These are phyloP conservation scores for Cornus kousa DNA, from an alignment of 148 eudicot species.

Conservation along the genomic window DNA sequence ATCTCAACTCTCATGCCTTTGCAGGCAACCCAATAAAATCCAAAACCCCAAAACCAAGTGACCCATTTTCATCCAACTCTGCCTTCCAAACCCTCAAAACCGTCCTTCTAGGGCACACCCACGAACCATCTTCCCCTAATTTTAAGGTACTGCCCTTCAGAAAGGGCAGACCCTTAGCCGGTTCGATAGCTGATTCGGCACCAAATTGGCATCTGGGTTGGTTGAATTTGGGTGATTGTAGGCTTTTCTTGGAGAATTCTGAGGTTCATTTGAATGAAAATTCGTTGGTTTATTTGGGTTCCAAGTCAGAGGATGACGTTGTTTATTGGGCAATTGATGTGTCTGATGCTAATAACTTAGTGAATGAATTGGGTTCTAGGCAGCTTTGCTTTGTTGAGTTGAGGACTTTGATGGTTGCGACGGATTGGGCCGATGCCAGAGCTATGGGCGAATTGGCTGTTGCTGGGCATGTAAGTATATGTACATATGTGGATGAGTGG, in stretches of 20 bases:
- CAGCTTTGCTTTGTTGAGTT: slow-evolving; percentile 74
- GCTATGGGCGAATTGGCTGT: slow-evolving; percentile 84
- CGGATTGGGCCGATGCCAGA: slow-evolving; percentile 79
- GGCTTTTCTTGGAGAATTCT: slow-evolving; percentile 41
- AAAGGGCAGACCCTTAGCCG: slow-evolving; percentile 76
- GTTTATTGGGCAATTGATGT: slow-evolving; percentile 84
- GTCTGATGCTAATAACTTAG: slow-evolving; percentile 48
- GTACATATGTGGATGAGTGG: not conserved
- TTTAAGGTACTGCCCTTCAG: slow-evolving; percentile 75
- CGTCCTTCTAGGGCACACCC: slow-evolving; percentile 36
- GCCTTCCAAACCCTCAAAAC: slow-evolving; percentile 61
- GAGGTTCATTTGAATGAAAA: slow-evolving; percentile 56
- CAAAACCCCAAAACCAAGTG: slow-evolving; percentile 61
- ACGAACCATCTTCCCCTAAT: slow-evolving; percentile 43
- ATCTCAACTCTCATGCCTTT: slow-evolving; percentile 61
- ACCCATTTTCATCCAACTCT: slow-evolving; percentile 54
- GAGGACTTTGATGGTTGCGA: slow-evolving; percentile 96
- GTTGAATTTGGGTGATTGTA: slow-evolving; percentile 69
- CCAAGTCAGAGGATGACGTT: slow-evolving; percentile 45
- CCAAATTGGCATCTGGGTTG: slow-evolving; percentile 89
- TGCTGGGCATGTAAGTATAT: slow-evolving; percentile 82
- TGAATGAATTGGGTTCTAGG: slow-evolving; percentile 52
- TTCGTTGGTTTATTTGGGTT: slow-evolving; percentile 75
- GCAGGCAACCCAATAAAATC: slow-evolving; percentile 68
- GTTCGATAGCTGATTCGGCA: slow-evolving; percentile 25